Evolutionary conservation across 225 moss, liverwort and hornwort species (phyloP).

Genomic region (Sphagnum tenellum): DNA sequence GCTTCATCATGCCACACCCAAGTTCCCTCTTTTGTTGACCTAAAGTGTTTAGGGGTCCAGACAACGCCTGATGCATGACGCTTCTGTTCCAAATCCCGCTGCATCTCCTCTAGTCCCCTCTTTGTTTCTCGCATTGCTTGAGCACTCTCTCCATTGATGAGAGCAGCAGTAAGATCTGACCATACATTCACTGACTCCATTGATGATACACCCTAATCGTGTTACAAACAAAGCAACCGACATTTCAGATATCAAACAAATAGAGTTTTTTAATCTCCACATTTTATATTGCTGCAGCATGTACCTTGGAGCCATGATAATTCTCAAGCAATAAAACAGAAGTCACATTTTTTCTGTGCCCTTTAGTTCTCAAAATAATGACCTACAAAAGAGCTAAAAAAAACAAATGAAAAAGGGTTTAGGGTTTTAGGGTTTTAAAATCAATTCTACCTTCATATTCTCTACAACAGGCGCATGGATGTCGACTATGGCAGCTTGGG

Average conservation of each 20-base stretch:
- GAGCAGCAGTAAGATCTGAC: conserved; percentile 29
- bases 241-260: no score
- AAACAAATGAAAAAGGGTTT: background rate
- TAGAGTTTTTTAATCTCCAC: background rate
- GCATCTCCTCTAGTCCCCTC: conserved; percentile 65
- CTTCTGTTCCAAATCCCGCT: conserved; percentile 23
- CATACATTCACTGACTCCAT: conserved; percentile 57
- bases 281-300: background rate
- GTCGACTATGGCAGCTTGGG: conserved; percentile 32
- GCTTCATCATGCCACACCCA: conserved; percentile 62
- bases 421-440: no score
- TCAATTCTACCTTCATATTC: conserved; percentile 35
- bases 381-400: background rate
- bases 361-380: background rate
- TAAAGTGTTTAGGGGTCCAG: conserved; percentile 63
- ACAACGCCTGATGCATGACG: conserved; percentile 14
- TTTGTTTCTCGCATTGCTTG: conserved; percentile 30
- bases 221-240: background rate
- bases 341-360: no score
- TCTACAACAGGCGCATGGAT: conserved; percentile 42
- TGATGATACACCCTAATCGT: conserved; percentile 40
- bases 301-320: no score
- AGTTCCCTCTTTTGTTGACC: conserved; percentile 21
- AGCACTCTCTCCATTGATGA: background rate
- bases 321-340: no score